Percentiles rank a stretch among this genome's conserved stretches.
phyloP scores from a whole-genome alignment of 139 green algal genomes.

The Klebsormidium nitens region DNA sequence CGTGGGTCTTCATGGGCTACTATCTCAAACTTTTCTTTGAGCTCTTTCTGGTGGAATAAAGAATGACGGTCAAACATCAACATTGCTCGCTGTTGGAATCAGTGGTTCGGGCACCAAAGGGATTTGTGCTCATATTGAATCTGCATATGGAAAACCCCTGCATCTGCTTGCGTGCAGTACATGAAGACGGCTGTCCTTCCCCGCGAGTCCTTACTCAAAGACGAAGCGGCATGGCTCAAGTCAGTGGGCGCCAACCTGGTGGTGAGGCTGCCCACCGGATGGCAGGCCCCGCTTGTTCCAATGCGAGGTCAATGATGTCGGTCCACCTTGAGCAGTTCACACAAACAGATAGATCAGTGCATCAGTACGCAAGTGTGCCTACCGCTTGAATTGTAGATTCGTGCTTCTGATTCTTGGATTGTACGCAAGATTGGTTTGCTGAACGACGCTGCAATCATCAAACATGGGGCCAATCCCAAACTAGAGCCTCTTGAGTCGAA shows the following conservation, averaged over 20 bases:
- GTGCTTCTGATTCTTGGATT: neutral
- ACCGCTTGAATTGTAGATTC: neutral
- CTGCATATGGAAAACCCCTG: no score
- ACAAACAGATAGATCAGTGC: neutral
- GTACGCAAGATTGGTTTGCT: neutral
- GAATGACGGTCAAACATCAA: neutral
- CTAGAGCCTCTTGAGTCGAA: neutral
- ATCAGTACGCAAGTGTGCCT: neutral
- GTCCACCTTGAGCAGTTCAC: neutral
- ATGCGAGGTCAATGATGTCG: neutral
- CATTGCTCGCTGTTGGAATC: neutral
- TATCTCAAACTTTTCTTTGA: neutral
- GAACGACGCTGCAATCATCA: neutral
- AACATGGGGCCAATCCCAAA: neutral
- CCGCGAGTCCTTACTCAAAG: constrained; percentile 39
- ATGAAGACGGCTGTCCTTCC: constrained; percentile 17
- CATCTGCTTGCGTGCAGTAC: no score
- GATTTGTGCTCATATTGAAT: no score
- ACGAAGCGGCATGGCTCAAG: constrained; percentile 54
- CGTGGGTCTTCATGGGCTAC: neutral
- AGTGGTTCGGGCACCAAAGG: no score
- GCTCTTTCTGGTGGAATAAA: neutral
- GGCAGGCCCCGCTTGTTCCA: neutral
- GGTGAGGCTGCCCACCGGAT: no score
- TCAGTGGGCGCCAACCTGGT: constrained; percentile 22